Percentiles rank a stretch among this genome's conserved stretches.
Evolutionary conservation across 371 early-diverging fungal genomes (phyloP).

Genomic region (Massospora cicadina): DNA sequence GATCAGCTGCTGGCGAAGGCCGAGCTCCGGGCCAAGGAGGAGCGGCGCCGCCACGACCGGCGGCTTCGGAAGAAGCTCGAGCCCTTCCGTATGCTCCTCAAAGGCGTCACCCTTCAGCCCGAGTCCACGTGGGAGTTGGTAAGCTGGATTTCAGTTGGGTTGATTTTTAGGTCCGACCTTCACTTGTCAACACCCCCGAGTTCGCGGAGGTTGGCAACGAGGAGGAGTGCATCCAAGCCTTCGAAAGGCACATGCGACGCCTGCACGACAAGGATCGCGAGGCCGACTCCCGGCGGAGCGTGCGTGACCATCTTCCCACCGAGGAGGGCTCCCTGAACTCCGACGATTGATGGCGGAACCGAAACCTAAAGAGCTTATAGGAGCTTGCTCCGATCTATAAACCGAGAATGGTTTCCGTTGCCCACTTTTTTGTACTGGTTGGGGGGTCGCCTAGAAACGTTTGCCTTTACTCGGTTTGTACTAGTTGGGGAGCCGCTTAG

Average conservation of each 20-base stretch:
- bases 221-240: constrained; percentile 41
- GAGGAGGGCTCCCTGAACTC: background rate
- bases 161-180: constrained; percentile 21
- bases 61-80: constrained; percentile 49
- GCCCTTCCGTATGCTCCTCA: constrained; percentile 47
- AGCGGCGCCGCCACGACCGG: constrained; percentile 47
- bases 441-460: too few species aligned
- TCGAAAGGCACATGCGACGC: constrained; percentile 48
- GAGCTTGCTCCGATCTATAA: too few species aligned
- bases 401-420: too few species aligned
- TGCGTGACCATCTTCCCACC: background rate
- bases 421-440: too few species aligned
- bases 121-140: constrained; percentile 53
- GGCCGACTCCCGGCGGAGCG: background rate
- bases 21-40: constrained; percentile 40
- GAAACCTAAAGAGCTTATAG: too few species aligned
- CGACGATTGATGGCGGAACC: background rate
- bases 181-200: constrained; percentile 32
- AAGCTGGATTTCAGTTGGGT: constrained; percentile 12
- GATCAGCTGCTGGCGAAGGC: constrained; percentile 44
- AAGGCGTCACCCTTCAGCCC: constrained; percentile 33
- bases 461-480: too few species aligned
- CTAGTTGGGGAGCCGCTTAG: too few species aligned
- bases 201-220: constrained; percentile 45
- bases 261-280: constrained; percentile 23